Base-by-base conservation (phyloP, 1,284 basidiomycete genomes). In the Athelia sp. region DNA sequence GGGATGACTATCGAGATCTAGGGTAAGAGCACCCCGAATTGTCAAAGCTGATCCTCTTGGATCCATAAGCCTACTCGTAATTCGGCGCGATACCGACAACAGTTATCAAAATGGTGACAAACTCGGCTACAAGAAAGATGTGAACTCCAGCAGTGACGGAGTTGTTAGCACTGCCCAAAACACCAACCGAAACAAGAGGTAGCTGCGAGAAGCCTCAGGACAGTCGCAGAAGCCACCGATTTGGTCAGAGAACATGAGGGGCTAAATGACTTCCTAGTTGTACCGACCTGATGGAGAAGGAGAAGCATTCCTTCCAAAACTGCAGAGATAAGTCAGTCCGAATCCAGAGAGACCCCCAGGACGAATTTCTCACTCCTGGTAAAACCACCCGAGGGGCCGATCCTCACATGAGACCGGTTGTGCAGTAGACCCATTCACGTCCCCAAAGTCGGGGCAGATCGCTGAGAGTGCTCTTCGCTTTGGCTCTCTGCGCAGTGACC, bases 391-490 rank as follows among this genome's bases (percentile, higher is more conserved):
- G 21, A 91, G 58, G 43, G 87, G 61, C 51, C 89, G 89, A 46
- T 68, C 83, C 19, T 84, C 56, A 34, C 87, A 52, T 89, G 84
- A 34, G 95, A 97, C 50, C 98, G 94, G 71, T 89, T 87, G 87
- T 98, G 60, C 93, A 97, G 80, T 98, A 98, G 52, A 90, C 87
- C 49, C 93, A 85, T 76, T 98, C 98, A n/a, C n/a, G n/a, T n/a
- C n/a, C n/a, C n/a, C n/a, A n/a, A n/a, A n/a, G n/a, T n/a, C n/a
- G n/a, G n/a, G n/a, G n/a, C n/a, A n/a, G n/a, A n/a, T n/a, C n/a
- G n/a, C n/a, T n/a, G n/a, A n/a, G n/a, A n/a, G n/a, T 87, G 35
- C 81, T 77, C 60, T 81, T 79, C 62, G 81, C 78, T 65, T 76
- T 73, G 78, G 70, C 69, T 73, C 79, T 73, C 54, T 78, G 76